These are phyloP conservation scores for Marasmius tenuissimus DNA, from an alignment of 1,284 basidiomycete species.

Conservation along the genomic window DNA sequence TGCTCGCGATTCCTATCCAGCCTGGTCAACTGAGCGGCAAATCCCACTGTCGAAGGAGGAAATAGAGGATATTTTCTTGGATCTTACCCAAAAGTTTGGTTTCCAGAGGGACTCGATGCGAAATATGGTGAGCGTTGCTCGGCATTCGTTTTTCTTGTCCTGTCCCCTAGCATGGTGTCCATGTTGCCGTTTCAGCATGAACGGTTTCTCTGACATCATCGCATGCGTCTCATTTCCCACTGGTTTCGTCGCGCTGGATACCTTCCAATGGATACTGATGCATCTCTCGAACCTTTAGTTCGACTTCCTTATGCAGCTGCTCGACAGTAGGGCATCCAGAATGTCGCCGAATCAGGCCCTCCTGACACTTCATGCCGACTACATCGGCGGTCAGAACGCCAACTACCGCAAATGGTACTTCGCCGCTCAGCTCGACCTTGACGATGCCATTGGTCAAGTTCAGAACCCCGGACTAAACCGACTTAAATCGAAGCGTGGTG, in stretches of 20 bases:
- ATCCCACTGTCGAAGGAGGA: constrained; percentile 98
- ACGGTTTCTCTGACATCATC: background rate
- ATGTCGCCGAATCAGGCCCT: constrained; percentile 97
- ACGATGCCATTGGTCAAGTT: constrained; percentile 92
- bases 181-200: constrained; percentile 3
- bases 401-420: constrained; percentile 99
- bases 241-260: constrained; percentile 14
- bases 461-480: constrained; percentile 91
- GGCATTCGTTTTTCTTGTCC: constrained; percentile 1
- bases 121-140: constrained; percentile 73
- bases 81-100: constrained; percentile 98
- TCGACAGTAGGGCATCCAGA: constrained; percentile 94
- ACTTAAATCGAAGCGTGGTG: constrained; percentile 63
- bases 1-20: constrained; percentile 82
- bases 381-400: constrained; percentile 96
- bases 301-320: constrained; percentile 97
- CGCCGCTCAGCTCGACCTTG: constrained; percentile 97
- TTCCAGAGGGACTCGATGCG: constrained; percentile 93
- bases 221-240: constrained; percentile 6
- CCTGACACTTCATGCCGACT: constrained; percentile 95
- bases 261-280: background rate
- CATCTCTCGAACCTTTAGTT: constrained; percentile 52
- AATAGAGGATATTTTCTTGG: constrained; percentile 98
- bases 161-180: constrained; percentile 9
- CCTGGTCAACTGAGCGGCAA: constrained; percentile 89